Evolutionary conservation across 306 rosid species (phyloP), one percentile per base, ranked within the genome.

Genomic region (Gleditsia sinensis): DNA sequence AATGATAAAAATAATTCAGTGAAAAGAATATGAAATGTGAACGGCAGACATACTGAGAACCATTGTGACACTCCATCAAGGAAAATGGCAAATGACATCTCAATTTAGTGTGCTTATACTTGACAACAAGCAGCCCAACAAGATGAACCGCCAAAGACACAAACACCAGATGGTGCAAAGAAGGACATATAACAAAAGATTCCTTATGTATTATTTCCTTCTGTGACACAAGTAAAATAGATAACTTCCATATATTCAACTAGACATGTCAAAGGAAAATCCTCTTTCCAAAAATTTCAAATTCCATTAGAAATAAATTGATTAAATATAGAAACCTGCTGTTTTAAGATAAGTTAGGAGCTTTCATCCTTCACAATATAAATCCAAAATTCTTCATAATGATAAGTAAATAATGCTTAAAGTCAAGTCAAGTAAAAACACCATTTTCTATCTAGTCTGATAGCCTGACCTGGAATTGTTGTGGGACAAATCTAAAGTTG

Each of bases 401-500:
- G 69, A 59, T 30, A 39, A 75, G 50, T 30, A 48, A 28, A 51
- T 67, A 42, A n/a, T 48, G 24, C 78, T 42, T 36, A 27, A 27
- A 53, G 42, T 62, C 54, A 69, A 74, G 57, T 71, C 72, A 66
- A 74, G 57, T 71, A 69, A 66, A 80, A 73, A 59, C 11, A 42
- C 67, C 24, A 60, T 19, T 67, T 50, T 59, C 25, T 17, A 43
- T 68, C 24, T 36, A 12, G 76, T 59, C 58, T 50, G 62, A 11
- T 49, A 40, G 72, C 62, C 89, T 76, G 82, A 89, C 98, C 98
- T 93, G 95, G 84, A 93, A 90, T 71, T 92, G 99, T 64, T 94
- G 99, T 1, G 99, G 99, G 64, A 94, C 95, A 80, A 88, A 94
- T 87, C 96, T 86, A 33, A 94, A 94, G 87, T 94, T 94, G 84